Conservation (phyloP, 768 basidiomycete genomes). For the Fibroporia radiculosa region DNA sequence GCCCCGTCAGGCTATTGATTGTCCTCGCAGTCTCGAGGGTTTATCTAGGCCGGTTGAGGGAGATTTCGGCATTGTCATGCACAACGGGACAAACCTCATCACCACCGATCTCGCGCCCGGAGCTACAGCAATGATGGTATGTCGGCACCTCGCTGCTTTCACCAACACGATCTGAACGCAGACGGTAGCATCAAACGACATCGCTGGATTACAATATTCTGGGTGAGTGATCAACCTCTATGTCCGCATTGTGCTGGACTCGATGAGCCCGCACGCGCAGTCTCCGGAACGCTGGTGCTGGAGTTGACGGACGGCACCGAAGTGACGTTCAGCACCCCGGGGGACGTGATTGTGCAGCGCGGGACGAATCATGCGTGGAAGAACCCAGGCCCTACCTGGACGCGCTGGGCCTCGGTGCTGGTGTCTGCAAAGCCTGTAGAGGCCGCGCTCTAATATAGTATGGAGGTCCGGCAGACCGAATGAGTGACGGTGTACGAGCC, state of each 20-base stretch:
- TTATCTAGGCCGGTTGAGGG: conserved; percentile 31
- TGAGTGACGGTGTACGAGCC: too few species aligned
- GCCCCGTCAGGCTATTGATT: too few species aligned
- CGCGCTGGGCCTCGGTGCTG: conserved; percentile 45
- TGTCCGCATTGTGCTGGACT: neutral
- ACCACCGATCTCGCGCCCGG: conserved; percentile 52
- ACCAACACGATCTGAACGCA: conserved; percentile 6
- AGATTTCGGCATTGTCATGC: conserved; percentile 35
- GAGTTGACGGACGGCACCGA: conserved; percentile 51
- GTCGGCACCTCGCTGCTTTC: conserved; percentile 6
- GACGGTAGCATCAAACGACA: conserved; percentile 38
- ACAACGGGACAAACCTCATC: conserved; percentile 38
- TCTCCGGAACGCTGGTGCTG: conserved; percentile 47
- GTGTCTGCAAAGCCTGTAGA: conserved; percentile 48
- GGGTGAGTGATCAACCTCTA: conserved; percentile 26
- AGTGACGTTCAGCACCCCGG: conserved; percentile 43
- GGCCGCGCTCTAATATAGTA: conserved; percentile 31
- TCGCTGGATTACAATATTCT: conserved; percentile 59
- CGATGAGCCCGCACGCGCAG: conserved; percentile 21
- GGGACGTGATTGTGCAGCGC: conserved; percentile 48
- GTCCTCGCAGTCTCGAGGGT: conserved; percentile 44
- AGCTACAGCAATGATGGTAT: conserved; percentile 40
- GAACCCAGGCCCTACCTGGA: conserved; percentile 44
- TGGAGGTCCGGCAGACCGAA: conserved; percentile 12
- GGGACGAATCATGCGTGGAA: conserved; percentile 58